A percentile compares a stretch with the other conserved stretches of the same genome.
These are phyloP conservation scores for Pelargonium fulgidum DNA, from an alignment of 441 rosid species.

Conservation along the genomic window DNA sequence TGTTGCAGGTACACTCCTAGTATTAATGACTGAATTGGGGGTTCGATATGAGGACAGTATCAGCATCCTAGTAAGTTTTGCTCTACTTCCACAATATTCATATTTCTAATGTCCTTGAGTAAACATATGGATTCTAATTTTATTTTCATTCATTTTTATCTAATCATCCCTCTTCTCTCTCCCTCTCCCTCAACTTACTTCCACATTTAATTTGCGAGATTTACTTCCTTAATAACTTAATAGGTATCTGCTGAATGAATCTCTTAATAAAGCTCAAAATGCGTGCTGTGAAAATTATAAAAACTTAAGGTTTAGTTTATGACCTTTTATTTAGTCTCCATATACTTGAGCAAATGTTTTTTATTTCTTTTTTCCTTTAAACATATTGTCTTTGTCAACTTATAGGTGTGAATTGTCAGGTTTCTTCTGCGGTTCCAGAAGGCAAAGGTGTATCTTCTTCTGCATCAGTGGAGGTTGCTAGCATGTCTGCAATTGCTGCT, in stretches of 20 bases:
- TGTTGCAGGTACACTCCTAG: slow-evolving; percentile 93
- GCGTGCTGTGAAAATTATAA: not conserved
- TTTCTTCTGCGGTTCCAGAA: slow-evolving; percentile 96
- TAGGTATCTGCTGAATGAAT: not conserved
- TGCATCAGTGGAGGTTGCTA: slow-evolving; percentile 92
- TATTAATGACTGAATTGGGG: slow-evolving; percentile 90
- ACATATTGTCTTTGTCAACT: not conserved
- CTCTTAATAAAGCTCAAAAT: not conserved
- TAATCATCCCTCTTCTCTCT: not conserved
- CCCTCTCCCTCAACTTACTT: not conserved
- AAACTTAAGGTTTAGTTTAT: not conserved
- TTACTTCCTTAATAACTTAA: not conserved
- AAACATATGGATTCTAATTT: not conserved
- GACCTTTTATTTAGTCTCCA: not conserved
- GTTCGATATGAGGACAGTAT: slow-evolving; percentile 81
- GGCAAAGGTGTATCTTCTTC: slow-evolving; percentile 99
- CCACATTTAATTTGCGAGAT: not conserved
- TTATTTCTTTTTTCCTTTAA: not conserved
- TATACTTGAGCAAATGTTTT: not conserved
- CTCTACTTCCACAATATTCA: not conserved
- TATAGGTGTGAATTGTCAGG: slow-evolving; percentile 40
- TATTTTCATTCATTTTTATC: not conserved
- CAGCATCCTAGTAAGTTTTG: slow-evolving; percentile 65
- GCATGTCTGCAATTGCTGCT: slow-evolving; percentile 97
- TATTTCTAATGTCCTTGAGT: not conserved